Evolutionary conservation across 345 rosid genomes (phyloP).

Genomic region (Tarenaya hassleriana): DNA sequence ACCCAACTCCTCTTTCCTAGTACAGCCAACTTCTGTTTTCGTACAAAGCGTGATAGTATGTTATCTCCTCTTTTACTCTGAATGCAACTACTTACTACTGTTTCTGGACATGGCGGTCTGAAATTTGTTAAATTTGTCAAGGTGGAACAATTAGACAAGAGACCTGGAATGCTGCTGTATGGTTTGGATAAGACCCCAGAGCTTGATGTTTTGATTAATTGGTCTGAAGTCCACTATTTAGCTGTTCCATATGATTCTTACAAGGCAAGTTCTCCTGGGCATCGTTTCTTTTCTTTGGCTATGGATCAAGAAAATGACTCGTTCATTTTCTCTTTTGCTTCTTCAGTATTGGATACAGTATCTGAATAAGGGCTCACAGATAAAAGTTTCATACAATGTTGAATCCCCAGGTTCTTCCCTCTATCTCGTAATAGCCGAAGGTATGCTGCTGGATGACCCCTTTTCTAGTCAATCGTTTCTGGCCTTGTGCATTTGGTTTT

Average conservation of each 20-base stretch:
- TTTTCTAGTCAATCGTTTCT: not conserved
- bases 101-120: not conserved
- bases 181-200: slow-evolving; percentile 63
- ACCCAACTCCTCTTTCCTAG: slow-evolving; percentile 60
- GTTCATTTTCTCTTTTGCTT: slow-evolving; percentile 13
- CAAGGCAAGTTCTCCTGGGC: slow-evolving; percentile 44
- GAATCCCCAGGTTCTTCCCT: slow-evolving; percentile 51
- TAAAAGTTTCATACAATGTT: slow-evolving; percentile 61
- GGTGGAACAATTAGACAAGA: slow-evolving; percentile 60
- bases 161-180: slow-evolving; percentile 44
- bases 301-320: not conserved
- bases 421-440: slow-evolving; percentile 78
- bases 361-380: slow-evolving; percentile 70
- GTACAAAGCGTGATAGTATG: slow-evolving; percentile 76
- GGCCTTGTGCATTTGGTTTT: too few relatives aligned
- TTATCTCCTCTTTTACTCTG: not conserved
- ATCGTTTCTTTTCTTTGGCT: slow-evolving; percentile 1
- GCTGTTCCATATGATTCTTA: slow-evolving; percentile 64
- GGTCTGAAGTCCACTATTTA: slow-evolving; percentile 45
- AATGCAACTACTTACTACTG: slow-evolving; percentile 1
- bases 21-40: slow-evolving; percentile 65
- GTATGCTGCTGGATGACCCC: slow-evolving; percentile 29
- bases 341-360: slow-evolving; percentile 68
- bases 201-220: slow-evolving; percentile 51
- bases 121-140: slow-evolving; percentile 22